These are phyloP conservation scores for Arxiozyma slooffiae DNA, from an alignment of 1,139 yeast species.

Conservation along the genomic window DNA sequence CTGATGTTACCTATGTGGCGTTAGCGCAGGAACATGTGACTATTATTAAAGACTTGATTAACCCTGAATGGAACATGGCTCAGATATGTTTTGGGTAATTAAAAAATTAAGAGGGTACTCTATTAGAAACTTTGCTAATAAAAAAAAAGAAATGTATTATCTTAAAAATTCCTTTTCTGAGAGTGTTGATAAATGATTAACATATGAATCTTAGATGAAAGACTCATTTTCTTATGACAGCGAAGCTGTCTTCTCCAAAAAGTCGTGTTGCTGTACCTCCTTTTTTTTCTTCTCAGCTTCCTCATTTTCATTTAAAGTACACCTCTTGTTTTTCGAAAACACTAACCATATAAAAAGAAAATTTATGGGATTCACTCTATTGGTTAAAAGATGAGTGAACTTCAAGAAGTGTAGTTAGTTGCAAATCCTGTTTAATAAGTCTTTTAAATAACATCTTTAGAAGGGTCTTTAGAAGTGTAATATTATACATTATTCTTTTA, in stretches of 20 bases:
- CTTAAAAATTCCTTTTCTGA: neutral
- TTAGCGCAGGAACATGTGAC: conserved; percentile 85
- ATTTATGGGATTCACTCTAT: neutral
- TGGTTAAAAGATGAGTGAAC: neutral
- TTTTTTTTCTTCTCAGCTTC: neutral
- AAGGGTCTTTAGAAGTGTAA: neutral
- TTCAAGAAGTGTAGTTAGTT: neutral
- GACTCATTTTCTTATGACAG: too few species aligned
- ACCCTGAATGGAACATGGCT: conserved; percentile 2
- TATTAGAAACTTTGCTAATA: neutral
- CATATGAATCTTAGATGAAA: neutral
- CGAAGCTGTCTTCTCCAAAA: neutral
- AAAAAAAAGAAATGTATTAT: neutral
- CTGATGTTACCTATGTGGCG: conserved; percentile 51
- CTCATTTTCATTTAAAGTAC: neutral
- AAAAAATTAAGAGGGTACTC: neutral
- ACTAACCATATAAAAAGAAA: neutral
- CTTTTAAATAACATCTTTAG: neutral
- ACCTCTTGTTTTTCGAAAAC: neutral
- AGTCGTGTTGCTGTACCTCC: neutral
- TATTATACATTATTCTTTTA: neutral
- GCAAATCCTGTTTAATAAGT: neutral
- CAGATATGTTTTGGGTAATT: neutral
- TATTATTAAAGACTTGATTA: conserved; percentile 15
- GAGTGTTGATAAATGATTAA: neutral